phyloP scores from a whole-genome alignment of 1,284 basidiomycete species.

The Testicularia cyperi region DNA sequence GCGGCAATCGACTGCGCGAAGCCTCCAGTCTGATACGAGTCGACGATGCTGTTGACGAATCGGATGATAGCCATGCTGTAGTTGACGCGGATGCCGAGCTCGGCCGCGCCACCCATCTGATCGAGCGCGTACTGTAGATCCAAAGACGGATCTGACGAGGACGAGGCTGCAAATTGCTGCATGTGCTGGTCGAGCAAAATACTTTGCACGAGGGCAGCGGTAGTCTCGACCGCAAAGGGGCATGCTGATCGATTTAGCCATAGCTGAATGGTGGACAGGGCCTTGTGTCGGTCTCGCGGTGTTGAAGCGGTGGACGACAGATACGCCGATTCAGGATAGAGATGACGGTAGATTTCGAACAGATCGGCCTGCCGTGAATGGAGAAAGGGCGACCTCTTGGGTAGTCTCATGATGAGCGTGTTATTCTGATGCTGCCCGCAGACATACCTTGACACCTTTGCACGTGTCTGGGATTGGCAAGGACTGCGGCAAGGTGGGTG shows the following conservation, averaged over 20 bases:
- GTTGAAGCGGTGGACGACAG: slow-evolving; percentile 4
- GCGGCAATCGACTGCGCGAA: slow-evolving; percentile 82
- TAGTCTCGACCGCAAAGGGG: slow-evolving; percentile 54
- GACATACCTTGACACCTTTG: background rate
- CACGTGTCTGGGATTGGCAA: no score
- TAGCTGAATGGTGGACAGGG: slow-evolving; percentile 38
- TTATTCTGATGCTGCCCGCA: background rate
- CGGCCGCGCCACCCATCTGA: slow-evolving; percentile 29
- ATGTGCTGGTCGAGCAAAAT: slow-evolving; percentile 42
- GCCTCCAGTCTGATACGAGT: slow-evolving; percentile 80
- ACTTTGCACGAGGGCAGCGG: slow-evolving; percentile 46
- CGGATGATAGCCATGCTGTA: slow-evolving; percentile 53
- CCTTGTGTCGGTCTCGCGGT: slow-evolving; percentile 4
- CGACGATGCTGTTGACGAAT: slow-evolving; percentile 81
- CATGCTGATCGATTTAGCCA: slow-evolving; percentile 55
- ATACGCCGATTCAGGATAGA: slow-evolving; percentile 24
- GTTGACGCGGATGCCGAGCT: slow-evolving; percentile 32
- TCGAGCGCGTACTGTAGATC: slow-evolving; percentile 17
- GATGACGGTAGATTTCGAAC: slow-evolving; percentile 29
- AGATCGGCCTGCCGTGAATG: slow-evolving; percentile 29
- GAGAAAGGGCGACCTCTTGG: slow-evolving; percentile 36
- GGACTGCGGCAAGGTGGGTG: no score
- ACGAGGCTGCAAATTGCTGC: slow-evolving; percentile 15
- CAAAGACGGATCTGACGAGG: background rate
- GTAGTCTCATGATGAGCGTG: slow-evolving; percentile 37